Evolutionary conservation across 2,329 filamentous ascomycete species (phyloP), one percentile per base, ranked within the genome.

Genomic region (Apiospora pterosperma): DNA sequence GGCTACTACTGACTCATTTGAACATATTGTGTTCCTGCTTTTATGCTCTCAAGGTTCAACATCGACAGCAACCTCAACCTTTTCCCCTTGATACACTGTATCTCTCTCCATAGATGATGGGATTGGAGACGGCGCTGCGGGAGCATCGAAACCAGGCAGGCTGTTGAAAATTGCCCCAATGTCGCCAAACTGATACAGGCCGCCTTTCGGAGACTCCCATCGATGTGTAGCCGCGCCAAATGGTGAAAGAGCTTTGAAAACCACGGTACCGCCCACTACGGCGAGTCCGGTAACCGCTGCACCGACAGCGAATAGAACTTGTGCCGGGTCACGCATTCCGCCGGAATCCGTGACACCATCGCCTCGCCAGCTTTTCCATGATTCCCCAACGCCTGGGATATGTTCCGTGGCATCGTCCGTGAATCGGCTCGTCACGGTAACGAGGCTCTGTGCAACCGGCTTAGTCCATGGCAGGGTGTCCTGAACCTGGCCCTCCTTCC

Each of bases 211-310:
- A 1, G 76, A 71, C 64, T 73, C 73, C 77, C 83, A 86, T 1
- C 77, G 69, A 61, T 85, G 80, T 14, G 75, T 75, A 23, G 75
- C 72, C n/a, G 77, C 73, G 1, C 84, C 84, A 66, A 84, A 82
- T 1, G 81, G 79, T 31, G 79, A 74, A 63, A 84, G 69, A 2
- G 74, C 71, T 36, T 75, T 76, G 70, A 83, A 83, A 16, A 78
- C 65, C 41, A 77, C 73, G 10, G 79, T 72, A 1, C 78, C 76
- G 59, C 80, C 82, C 34, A 72, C 61, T 23, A 69, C 70, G n/a
- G 69, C 70, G 25, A 72, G 62, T 28, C 71, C 67, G 23, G 76
- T 75, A 7, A 80, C 66, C 0, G 76, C 78, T 1, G 77, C 74
- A 3, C 79, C 79, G 3, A 78, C 74, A 2, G 77, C 73, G 16